These are phyloP conservation scores for Tephrocybe sp. DNA, from an alignment of 768 basidiomycete species.

Conservation along the genomic window DNA sequence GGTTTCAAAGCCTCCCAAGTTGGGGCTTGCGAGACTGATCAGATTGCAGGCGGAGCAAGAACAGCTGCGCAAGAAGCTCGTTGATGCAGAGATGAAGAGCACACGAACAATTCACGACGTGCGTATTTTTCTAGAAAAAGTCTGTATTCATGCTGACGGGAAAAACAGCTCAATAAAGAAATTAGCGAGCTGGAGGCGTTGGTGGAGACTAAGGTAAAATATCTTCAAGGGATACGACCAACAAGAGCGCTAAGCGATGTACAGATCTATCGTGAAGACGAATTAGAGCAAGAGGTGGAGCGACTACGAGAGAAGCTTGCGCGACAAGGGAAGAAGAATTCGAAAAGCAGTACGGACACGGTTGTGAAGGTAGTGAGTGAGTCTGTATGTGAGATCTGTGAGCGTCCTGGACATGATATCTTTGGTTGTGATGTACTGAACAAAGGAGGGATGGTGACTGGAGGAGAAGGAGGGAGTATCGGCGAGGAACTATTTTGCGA, in stretches of 20 bases:
- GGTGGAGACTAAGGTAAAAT: constrained; percentile 89
- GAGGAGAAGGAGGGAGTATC: neutral
- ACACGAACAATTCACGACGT: constrained; percentile 69
- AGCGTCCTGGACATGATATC: constrained; percentile 81
- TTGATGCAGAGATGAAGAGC: constrained; percentile 73
- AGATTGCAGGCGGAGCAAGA: constrained; percentile 59
- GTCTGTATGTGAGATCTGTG: constrained; percentile 82
- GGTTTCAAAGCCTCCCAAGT: constrained; percentile 8
- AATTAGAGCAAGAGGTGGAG: constrained; percentile 83
- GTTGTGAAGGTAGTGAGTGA: constrained; percentile 24
- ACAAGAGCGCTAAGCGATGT: neutral
- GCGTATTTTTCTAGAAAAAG: neutral
- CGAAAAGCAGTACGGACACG: constrained; percentile 41
- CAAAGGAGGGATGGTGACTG: constrained; percentile 38
- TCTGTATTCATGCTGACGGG: neutral
- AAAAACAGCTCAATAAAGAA: constrained; percentile 77
- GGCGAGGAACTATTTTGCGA: constrained; percentile 59
- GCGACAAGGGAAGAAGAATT: constrained; percentile 55
- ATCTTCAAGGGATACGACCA: neutral
- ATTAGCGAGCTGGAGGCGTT: constrained; percentile 89
- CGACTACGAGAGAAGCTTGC: constrained; percentile 68
- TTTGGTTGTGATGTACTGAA: constrained; percentile 78
- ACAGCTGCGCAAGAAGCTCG: constrained; percentile 63
- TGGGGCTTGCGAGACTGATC: neutral
- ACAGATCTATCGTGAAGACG: constrained; percentile 90